Evolutionary conservation across 129 eudicot genomes (phyloP).

Genomic region (Flaveria sonorensis): DNA sequence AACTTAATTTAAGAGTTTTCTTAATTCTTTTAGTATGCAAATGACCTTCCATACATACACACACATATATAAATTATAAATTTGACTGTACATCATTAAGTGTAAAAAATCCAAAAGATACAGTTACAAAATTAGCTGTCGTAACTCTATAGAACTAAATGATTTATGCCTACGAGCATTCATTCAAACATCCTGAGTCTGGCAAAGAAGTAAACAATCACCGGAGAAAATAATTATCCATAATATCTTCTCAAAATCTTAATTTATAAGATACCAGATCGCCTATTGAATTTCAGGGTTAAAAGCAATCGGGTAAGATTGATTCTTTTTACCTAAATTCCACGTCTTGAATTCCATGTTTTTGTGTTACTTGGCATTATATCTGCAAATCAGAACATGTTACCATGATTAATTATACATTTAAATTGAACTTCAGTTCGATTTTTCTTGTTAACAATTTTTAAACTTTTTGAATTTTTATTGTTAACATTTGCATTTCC

Average conservation of each 20-base stretch:
- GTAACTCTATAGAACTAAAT: not conserved
- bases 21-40: too few species aligned
- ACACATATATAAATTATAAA: too few species aligned
- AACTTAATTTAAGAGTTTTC: too few species aligned
- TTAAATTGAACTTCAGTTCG: too few species aligned
- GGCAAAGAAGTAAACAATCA: not conserved
- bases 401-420: not conserved
- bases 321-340: slow-evolving; percentile 10
- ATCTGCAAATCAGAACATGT: not conserved
- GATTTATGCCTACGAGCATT: not conserved
- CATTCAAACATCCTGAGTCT: not conserved
- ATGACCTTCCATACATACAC: too few species aligned
- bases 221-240: not conserved
- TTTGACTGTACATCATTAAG: not conserved
- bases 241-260: not conserved
- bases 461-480: too few species aligned
- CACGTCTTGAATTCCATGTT: not conserved
- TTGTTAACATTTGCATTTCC: too few species aligned
- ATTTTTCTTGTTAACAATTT: too few species aligned
- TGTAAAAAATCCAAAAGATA: not conserved
- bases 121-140: not conserved
- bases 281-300: not conserved
- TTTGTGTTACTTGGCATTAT: not conserved
- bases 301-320: slow-evolving; percentile 10
- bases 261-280: not conserved